These are phyloP conservation scores for Acer negundo DNA, from an alignment of 345 rosid species.

Conservation along the genomic window DNA sequence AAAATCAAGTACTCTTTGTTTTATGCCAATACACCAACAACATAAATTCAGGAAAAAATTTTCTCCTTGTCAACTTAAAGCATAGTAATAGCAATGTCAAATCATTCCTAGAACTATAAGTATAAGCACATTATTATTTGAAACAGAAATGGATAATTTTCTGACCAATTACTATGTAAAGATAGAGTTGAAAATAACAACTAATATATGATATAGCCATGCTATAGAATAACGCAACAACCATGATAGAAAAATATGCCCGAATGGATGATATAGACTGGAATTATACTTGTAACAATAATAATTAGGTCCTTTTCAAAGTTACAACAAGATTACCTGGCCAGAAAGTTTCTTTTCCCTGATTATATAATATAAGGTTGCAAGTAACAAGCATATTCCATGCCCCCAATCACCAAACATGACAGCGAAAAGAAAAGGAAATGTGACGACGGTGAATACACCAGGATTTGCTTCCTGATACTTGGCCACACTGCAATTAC, in stretches of 20 bases:
- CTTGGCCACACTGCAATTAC: constrained; percentile 77
- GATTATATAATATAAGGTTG: constrained; percentile 54
- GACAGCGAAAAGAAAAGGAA: constrained; percentile 97
- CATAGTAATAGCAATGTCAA: neutral
- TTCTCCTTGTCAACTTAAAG: neutral
- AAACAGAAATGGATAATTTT: neutral
- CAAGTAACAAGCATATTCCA: constrained; percentile 94
- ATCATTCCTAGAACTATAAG: neutral
- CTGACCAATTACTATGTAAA: neutral
- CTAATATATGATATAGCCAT: neutral
- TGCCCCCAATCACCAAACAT: constrained; percentile 99
- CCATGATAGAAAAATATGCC: constrained; percentile 11
- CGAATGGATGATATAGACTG: constrained; percentile 13
- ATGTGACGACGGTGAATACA: constrained; percentile 84
- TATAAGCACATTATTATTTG: constrained; percentile 6
- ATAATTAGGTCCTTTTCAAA: neutral
- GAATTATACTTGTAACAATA: neutral
- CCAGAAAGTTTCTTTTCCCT: constrained; percentile 90
- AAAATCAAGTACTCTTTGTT: neutral
- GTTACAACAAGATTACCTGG: constrained; percentile 60
- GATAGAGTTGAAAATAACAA: constrained; percentile 1
- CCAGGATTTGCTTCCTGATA: constrained; percentile 98
- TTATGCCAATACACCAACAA: neutral
- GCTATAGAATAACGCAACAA: neutral
- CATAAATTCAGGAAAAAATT: neutral